Conservation (phyloP, 805 yeast genomes). For the Wickerhamomyces bisporus region DNA sequence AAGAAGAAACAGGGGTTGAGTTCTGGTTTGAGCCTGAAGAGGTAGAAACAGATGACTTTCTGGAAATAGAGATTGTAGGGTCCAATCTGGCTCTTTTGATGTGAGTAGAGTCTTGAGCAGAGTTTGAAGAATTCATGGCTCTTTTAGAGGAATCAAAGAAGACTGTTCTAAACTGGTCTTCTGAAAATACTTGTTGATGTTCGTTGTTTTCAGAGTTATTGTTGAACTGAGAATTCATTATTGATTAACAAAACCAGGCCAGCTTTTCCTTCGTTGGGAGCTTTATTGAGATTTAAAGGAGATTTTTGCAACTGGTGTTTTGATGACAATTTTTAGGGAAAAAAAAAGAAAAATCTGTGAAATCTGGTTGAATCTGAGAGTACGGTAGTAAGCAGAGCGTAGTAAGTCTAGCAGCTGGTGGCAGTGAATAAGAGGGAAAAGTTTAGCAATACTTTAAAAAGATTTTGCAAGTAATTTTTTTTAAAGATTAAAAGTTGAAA, state of each 20-base stretch:
- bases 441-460: background rate
- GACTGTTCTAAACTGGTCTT: slow-evolving; percentile 26
- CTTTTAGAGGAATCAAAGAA: slow-evolving; percentile 24
- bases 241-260: too few species aligned
- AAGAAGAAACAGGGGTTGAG: slow-evolving; percentile 1
- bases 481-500: too few species aligned
- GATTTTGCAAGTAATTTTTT: too few species aligned
- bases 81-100: slow-evolving; percentile 30
- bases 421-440: background rate
- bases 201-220: slow-evolving; percentile 31
- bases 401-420: background rate
- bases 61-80: slow-evolving; percentile 12
- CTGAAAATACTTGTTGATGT: slow-evolving; percentile 25
- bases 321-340: too few species aligned
- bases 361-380: background rate
- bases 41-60: slow-evolving; percentile 3
- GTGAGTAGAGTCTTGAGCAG: slow-evolving; percentile 13
- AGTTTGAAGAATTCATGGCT: slow-evolving; percentile 15
- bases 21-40: too few species aligned
- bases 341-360: background rate
- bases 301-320: too few species aligned
- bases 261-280: too few species aligned
- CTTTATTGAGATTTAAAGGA: too few species aligned
- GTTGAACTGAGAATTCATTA: slow-evolving; percentile 36
- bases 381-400: background rate